Evolutionary conservation across 257 asterid genomes (phyloP), one percentile per base, ranked within the genome.

Genomic region (Coffea eugenioides): DNA sequence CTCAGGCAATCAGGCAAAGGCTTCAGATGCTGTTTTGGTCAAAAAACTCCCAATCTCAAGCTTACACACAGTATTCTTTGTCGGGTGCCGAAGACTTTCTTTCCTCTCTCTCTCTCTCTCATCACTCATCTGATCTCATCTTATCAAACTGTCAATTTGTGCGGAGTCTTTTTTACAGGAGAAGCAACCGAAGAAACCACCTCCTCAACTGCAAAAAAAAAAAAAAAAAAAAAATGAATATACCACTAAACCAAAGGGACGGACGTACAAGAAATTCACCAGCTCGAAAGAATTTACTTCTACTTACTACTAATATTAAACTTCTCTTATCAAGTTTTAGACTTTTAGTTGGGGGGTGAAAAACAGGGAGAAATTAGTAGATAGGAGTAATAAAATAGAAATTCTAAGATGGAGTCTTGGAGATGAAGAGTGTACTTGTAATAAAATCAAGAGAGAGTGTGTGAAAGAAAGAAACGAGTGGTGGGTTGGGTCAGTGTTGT

Each of bases 51-150:
- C 83, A 79, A 86, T 65, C 85, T 84, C 76, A 77, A 82, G 86
- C 81, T 73, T 81, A 34, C 82, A 81, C 81, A 85, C 90, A 80
- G 90, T 85, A 45, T 79, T 83, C 67, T 12, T 78, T 89, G 94
- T 91, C 94, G 92, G 97, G 81, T 76, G 82, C 70, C 79, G 20
- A 85, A 20, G 84, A 88, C 69, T 56, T 80, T 77, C 57, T 74
- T 65, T 80, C 79, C 57, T 74, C 56, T 12, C 46, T 4, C 61
- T 6, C 46, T 46, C 85, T 41, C 43, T 31, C 79, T 76, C 76
- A 39, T 4, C 43, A 4, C 43, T 39, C 43, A 2, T 39, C 0
- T 39, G 4, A 39, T 39, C 43, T 39, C 4, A 39, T 59, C 31
- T 31, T 31, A 82, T 79, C 87, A 77, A 71, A 69, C 21, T 80